phyloP scores from a whole-genome alignment of 2,329 filamentous ascomycete species.

The Neonectria ditissima region DNA sequence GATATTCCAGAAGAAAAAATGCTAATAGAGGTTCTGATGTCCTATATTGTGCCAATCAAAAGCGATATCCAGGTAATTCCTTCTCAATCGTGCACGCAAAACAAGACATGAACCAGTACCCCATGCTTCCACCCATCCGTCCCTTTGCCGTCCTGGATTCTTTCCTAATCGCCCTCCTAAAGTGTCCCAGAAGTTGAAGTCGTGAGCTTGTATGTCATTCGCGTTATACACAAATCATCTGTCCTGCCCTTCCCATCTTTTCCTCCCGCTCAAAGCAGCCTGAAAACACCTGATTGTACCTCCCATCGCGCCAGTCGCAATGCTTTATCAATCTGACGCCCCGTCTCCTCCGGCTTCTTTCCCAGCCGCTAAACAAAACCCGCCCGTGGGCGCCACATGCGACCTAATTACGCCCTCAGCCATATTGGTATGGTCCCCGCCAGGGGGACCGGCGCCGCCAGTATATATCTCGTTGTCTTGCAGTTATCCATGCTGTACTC shows the following conservation, averaged over 20 bases:
- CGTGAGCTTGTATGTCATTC: constrained; percentile 38
- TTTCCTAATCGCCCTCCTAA: constrained; percentile 26
- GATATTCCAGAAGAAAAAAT: constrained; percentile 20
- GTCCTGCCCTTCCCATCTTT: constrained; percentile 25
- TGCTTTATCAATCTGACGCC: constrained; percentile 35
- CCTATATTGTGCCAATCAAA: constrained; percentile 42
- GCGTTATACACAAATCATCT: constrained; percentile 32
- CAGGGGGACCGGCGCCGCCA: constrained; percentile 15
- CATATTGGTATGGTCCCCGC: constrained; percentile 14
- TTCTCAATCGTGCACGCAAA: constrained; percentile 19
- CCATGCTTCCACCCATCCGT: constrained; percentile 29
- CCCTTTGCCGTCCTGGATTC: constrained; percentile 37
- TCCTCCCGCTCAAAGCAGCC: constrained; percentile 40
- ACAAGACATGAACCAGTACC: constrained; percentile 25
- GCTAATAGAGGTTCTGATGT: constrained; percentile 32
- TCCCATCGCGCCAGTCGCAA: constrained; percentile 43
- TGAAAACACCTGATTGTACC: constrained; percentile 39
- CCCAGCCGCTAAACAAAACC: neutral
- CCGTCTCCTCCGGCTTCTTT: constrained; percentile 5
- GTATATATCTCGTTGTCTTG: neutral
- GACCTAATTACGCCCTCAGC: constrained; percentile 1
- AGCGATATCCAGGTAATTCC: constrained; percentile 40
- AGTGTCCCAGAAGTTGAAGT: constrained; percentile 32
- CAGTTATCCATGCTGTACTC: neutral
- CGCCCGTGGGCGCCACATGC: neutral